Evolutionary conservation across 345 rosid species (phyloP).

Genomic region (Ailanthus altissimus): DNA sequence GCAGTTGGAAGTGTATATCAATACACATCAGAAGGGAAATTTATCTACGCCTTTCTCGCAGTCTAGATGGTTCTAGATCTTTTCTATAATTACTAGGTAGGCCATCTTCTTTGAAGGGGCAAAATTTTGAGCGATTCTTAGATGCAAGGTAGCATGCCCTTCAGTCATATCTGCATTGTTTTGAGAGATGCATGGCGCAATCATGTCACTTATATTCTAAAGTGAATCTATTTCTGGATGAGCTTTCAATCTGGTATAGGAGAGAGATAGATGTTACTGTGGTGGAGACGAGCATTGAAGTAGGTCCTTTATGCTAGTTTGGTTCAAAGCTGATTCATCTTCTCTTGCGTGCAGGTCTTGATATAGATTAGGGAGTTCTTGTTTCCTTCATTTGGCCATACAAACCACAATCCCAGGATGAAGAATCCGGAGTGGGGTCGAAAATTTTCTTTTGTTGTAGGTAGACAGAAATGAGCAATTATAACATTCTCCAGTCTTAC

Average conservation of each 20-base stretch:
- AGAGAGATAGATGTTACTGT: background rate
- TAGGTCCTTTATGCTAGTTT: background rate
- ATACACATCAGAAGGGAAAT: slow-evolving; percentile 48
- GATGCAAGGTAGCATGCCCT: background rate
- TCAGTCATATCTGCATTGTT: background rate
- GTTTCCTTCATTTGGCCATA: background rate
- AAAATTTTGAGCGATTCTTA: background rate
- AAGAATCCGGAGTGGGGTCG: background rate
- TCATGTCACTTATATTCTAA: background rate
- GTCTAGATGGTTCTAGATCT: background rate
- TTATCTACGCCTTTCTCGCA: slow-evolving; percentile 20
- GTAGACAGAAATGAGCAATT: background rate
- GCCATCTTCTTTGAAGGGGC: background rate
- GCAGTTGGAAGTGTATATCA: slow-evolving; percentile 59
- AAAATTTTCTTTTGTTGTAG: slow-evolving; percentile 2
- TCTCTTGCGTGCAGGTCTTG: slow-evolving; percentile 7
- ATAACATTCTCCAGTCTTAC: background rate
- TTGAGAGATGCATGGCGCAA: background rate
- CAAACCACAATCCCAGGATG: background rate
- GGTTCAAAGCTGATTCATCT: background rate
- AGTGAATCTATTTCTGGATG: background rate
- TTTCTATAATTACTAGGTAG: slow-evolving; percentile 26
- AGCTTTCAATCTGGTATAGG: background rate
- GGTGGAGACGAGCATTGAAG: background rate
- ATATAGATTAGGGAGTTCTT: background rate